Evolutionary conservation across 768 basidiomycete genomes (phyloP).

Genomic region (Coprinopsis marcescibilis): DNA sequence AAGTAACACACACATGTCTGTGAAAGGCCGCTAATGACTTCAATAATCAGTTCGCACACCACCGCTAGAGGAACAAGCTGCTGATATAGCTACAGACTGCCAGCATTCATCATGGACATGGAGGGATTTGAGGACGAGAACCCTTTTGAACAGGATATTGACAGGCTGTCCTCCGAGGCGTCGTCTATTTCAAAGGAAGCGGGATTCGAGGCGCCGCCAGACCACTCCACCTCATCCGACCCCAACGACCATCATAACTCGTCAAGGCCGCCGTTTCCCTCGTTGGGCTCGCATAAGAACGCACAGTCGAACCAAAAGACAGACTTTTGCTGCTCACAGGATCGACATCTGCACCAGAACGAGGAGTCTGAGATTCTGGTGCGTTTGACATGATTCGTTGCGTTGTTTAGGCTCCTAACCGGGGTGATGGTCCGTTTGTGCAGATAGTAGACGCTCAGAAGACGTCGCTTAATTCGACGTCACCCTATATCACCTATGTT

Average conservation of each 20-base stretch:
- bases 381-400: slow-evolving; percentile 20
- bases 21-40: not conserved
- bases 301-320: slow-evolving; percentile 55
- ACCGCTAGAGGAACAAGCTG: not conserved
- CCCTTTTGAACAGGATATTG: slow-evolving; percentile 52
- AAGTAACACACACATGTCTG: not conserved
- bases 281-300: slow-evolving; percentile 50
- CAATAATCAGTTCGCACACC: not conserved
- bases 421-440: not conserved
- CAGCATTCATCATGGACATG: slow-evolving; percentile 21
- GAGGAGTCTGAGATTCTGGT: slow-evolving; percentile 80
- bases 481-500: slow-evolving; percentile 92
- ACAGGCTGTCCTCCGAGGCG: slow-evolving; percentile 40
- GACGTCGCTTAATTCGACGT: slow-evolving; percentile 81
- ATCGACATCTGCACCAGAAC: slow-evolving; percentile 73
- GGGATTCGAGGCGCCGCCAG: slow-evolving; percentile 53
- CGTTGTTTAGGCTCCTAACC: not conserved
- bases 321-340: slow-evolving; percentile 74
- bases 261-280: slow-evolving; percentile 50
- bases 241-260: slow-evolving; percentile 30
- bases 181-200: slow-evolving; percentile 51
- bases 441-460: slow-evolving; percentile 96
- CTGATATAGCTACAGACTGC: not conserved
- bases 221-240: slow-evolving; percentile 41
- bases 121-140: slow-evolving; percentile 60